Evolutionary conservation across 106 monocot genomes (phyloP).

Genomic region (Ottelia alismoides): DNA sequence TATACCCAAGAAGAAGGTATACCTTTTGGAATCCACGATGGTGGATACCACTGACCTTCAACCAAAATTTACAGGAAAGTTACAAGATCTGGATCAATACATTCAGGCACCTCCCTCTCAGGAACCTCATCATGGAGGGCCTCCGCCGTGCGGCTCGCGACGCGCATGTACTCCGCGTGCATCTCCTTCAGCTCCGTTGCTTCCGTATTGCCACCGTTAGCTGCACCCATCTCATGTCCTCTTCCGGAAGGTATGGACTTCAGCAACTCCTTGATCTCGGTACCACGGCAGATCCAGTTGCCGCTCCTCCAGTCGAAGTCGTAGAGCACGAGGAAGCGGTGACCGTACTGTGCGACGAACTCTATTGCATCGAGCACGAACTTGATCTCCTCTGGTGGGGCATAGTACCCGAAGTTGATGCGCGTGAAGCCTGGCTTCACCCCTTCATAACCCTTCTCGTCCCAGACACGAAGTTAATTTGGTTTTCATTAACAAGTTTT

Average conservation of each 20-base stretch:
- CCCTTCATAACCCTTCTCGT: constrained; percentile 47
- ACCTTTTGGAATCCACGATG: too few relatives aligned
- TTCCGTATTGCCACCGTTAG: too few relatives aligned
- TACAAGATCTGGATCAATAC: neutral
- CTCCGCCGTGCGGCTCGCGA: neutral
- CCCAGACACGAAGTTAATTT: neutral
- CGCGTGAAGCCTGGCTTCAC: constrained; percentile 60
- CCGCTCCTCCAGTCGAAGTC: constrained; percentile 36
- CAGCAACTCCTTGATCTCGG: too few relatives aligned
- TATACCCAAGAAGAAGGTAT: too few relatives aligned
- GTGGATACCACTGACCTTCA: too few relatives aligned
- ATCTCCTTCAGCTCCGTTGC: too few relatives aligned
- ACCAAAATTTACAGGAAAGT: too few relatives aligned
- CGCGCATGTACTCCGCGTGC: neutral
- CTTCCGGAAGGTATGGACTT: too few relatives aligned
- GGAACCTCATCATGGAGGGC: neutral
- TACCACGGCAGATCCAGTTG: too few relatives aligned
- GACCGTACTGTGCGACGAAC: constrained; percentile 33
- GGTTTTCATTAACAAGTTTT: neutral
- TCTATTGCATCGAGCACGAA: constrained; percentile 46
- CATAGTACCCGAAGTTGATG: constrained; percentile 45
- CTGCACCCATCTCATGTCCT: too few relatives aligned
- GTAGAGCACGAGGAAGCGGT: constrained; percentile 48
- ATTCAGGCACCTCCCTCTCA: neutral
- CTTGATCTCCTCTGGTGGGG: constrained; percentile 28